Conservation (phyloP, 73 alveolate genomes). For the Tetrahymena borealis region DNA sequence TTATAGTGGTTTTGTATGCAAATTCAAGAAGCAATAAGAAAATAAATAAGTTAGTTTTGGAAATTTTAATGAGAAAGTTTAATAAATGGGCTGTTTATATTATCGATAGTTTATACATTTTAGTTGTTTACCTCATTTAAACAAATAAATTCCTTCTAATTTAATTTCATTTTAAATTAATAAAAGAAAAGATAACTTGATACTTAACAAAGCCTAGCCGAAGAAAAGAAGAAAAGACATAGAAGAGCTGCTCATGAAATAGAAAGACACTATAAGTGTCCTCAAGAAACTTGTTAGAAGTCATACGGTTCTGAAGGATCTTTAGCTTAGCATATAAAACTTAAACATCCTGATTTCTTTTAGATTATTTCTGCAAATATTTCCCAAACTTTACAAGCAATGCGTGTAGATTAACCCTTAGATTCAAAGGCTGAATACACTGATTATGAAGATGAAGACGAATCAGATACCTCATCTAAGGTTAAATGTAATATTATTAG, state of each 20-base stretch:
- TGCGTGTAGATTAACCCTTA: neutral
- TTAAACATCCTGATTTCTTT: conserved; percentile 18
- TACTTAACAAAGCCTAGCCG: neutral
- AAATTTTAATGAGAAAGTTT: too few species aligned
- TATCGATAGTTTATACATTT: too few species aligned
- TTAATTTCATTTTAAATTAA: neutral
- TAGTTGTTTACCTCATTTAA: too few species aligned
- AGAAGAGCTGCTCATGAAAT: conserved; percentile 34
- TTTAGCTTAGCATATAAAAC: conserved; percentile 36
- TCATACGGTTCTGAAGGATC: conserved; percentile 50
- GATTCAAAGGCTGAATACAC: neutral
- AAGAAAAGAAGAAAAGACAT: conserved; percentile 32
- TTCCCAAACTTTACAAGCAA: neutral
- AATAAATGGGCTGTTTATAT: too few species aligned
- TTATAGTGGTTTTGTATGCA: too few species aligned
- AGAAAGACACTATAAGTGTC: conserved; percentile 33
- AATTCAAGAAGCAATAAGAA: too few species aligned
- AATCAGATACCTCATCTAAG: neutral
- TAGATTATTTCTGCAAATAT: neutral
- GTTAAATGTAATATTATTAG: neutral
- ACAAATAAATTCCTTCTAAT: neutral
- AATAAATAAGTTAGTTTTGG: too few species aligned
- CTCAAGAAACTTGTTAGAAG: conserved; percentile 12
- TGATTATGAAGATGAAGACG: neutral
- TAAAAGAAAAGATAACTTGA: neutral